These are phyloP conservation scores for Lentinus brumalis DNA, from an alignment of 768 basidiomycete species.

Conservation along the genomic window DNA sequence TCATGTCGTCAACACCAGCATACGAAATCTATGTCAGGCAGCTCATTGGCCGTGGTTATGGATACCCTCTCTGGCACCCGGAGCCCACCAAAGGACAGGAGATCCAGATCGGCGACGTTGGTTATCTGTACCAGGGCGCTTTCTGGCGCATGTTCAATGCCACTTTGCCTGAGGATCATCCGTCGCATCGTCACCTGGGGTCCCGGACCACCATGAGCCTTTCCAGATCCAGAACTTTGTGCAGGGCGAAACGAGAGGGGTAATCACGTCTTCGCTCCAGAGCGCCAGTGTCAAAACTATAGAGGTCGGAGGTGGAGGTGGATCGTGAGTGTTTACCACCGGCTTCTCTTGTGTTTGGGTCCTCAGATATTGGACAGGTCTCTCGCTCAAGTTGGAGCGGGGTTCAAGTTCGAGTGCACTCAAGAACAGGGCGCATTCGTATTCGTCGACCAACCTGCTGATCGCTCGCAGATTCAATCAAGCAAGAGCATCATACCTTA, in stretches of 20 bases:
- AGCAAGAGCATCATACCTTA: slow-evolving; percentile 9
- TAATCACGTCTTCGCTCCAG: background rate
- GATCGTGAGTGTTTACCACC: slow-evolving; percentile 6
- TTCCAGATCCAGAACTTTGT: too few species aligned
- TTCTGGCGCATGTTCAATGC: slow-evolving; percentile 29
- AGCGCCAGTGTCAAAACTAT: slow-evolving; percentile 12
- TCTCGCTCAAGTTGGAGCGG: slow-evolving; percentile 9
- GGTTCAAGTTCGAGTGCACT: slow-evolving; percentile 16
- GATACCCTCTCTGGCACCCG: slow-evolving; percentile 26
- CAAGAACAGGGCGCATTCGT: slow-evolving; percentile 24
- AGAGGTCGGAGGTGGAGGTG: slow-evolving; percentile 4
- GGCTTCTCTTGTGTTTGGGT: background rate
- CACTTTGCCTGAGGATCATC: slow-evolving; percentile 7
- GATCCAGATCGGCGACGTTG: slow-evolving; percentile 27
- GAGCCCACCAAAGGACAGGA: slow-evolving; percentile 15
- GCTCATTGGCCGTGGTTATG: slow-evolving; percentile 15
- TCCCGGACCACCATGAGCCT: slow-evolving; percentile 3
- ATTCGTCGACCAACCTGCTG: slow-evolving; percentile 4
- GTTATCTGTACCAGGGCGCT: slow-evolving; percentile 20
- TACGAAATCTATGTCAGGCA: slow-evolving; percentile 18
- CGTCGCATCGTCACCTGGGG: background rate
- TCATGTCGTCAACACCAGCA: background rate
- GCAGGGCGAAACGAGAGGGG: too few species aligned
- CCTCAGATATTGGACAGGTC: too few species aligned
- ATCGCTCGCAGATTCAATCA: background rate